Base-by-base conservation (phyloP, 352 stramenopile genomes). In the Phytopythium chamaehyphon region DNA sequence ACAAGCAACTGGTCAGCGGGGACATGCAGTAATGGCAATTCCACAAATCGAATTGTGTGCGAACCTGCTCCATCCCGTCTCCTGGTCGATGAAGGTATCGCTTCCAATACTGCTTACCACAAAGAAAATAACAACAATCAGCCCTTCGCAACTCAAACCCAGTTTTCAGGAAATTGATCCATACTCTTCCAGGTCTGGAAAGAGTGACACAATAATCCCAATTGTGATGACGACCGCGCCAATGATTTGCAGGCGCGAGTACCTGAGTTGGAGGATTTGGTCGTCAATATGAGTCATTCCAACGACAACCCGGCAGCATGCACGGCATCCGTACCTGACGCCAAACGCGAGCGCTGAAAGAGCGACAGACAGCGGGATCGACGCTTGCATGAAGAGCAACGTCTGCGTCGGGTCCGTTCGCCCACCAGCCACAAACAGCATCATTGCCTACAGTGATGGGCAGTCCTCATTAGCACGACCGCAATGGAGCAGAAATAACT, bases 361-460 rank as follows among this genome's bases (percentile, higher is more conserved):
- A 37, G 71, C 83, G 8, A 65, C 65, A n/a, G 78, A 88, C 14
- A 90, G 31, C 0, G 85, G 85, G 11, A 95, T 76, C 9, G 81
- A 89, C 22, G 83, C 85, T 55, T 95, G 85, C 76, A 95, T 78
- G 53, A 95, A 83, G 23, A 93, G 59, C 12, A 95, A 64, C 23
- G 85, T 95, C 45, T 91, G 78, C 28, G 83, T 85, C n/a, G 85
- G 82, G 42, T 89, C 80, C 26, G 81, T 95, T 47, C 82, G 77
- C 3, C 85, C 85, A 8, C 83, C 85, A 2, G 85, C 78, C 54
- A 95, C 76, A 61, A 92, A 95, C 43, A 95, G 59, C 51, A 92
- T 67, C 74, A 95, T 79, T 19, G 78, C 76, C 85, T 95, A 43
- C 4, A 21, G 51, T 14, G 40, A 40, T 11, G 28, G 14, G 2